These are phyloP conservation scores for Sicyos edulis DNA, from an alignment of 306 rosid species.

Conservation along the genomic window DNA sequence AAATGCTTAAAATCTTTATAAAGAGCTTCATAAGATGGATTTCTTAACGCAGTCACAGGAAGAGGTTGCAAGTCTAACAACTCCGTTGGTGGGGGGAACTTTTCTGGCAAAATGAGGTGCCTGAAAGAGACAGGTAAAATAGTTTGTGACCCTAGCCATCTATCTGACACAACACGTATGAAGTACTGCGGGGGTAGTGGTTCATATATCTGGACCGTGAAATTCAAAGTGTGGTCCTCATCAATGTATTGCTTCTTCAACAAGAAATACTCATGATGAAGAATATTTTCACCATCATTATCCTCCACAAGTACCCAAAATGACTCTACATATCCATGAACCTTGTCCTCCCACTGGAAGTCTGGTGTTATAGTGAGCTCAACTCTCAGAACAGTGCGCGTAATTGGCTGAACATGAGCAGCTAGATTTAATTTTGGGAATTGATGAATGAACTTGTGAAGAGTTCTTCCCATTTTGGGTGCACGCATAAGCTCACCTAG, in stretches of 20 bases:
- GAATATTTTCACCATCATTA: slow-evolving; percentile 79
- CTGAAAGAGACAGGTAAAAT: slow-evolving; percentile 92
- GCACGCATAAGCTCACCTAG: slow-evolving; percentile 80
- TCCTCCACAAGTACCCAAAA: slow-evolving; percentile 97
- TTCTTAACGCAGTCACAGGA: slow-evolving; percentile 80
- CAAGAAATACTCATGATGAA: slow-evolving; percentile 81
- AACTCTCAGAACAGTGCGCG: slow-evolving; percentile 81
- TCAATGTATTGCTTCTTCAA: slow-evolving; percentile 79
- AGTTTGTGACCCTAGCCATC: slow-evolving; percentile 86
- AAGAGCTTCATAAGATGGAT: slow-evolving; percentile 71
- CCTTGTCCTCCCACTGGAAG: slow-evolving; percentile 89
- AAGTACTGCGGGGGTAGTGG: slow-evolving; percentile 91
- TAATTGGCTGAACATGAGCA: slow-evolving; percentile 95
- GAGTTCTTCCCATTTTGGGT: slow-evolving; percentile 81
- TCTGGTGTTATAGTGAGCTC: slow-evolving; percentile 89
- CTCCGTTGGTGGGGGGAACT: slow-evolving; percentile 92
- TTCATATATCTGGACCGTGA: slow-evolving; percentile 79
- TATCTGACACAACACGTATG: slow-evolving; percentile 87
- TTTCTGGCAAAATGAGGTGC: slow-evolving; percentile 78
- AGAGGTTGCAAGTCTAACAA: slow-evolving; percentile 82
- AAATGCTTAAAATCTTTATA: slow-evolving; percentile 82
- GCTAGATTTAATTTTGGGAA: slow-evolving; percentile 89
- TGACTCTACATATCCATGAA: slow-evolving; percentile 92
- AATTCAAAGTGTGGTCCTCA: slow-evolving; percentile 83
- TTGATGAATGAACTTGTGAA: slow-evolving; percentile 77